Percentiles rank a stretch among this genome's conserved stretches.
phyloP scores from a whole-genome alignment of 768 basidiomycete genomes.

The Pulveroboletus sp. region DNA sequence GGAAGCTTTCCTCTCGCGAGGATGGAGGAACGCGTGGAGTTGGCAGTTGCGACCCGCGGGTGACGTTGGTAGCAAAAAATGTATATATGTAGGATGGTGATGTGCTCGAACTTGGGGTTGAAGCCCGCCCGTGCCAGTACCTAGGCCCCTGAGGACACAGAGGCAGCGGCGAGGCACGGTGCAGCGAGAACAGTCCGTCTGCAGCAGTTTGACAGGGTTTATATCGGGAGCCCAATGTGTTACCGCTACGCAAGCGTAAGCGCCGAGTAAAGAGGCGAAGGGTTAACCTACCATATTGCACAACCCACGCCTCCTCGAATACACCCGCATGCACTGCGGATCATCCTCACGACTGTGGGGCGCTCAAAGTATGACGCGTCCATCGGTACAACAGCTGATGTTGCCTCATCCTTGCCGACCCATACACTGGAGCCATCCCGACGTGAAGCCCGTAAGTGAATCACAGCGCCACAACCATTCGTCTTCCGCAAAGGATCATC shows the following conservation, averaged over 20 bases:
- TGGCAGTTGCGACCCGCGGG: constrained; percentile 26
- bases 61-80: constrained; percentile 45
- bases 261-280: neutral
- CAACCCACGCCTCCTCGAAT: constrained; percentile 66
- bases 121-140: constrained; percentile 36
- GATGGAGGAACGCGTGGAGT: neutral
- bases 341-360: constrained; percentile 42
- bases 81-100: constrained; percentile 35
- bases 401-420: constrained; percentile 51
- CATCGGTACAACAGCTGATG: constrained; percentile 49
- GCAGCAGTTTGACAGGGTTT: constrained; percentile 56
- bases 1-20: constrained; percentile 19
- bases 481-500: constrained; percentile 19
- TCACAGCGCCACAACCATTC: constrained; percentile 60
- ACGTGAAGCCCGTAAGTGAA: constrained; percentile 53
- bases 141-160: constrained; percentile 39
- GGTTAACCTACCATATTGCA: constrained; percentile 44
- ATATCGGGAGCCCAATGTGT: constrained; percentile 58
- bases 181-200: constrained; percentile 37
- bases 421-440: constrained; percentile 51
- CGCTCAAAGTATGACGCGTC: constrained; percentile 57
- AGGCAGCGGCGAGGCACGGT: constrained; percentile 16
- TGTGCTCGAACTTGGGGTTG: constrained; percentile 13
- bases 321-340: constrained; percentile 59
- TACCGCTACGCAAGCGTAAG: constrained; percentile 45